phyloP scores from a whole-genome alignment of 139 green algal genomes.

The Ettlia oleoabundans region DNA sequence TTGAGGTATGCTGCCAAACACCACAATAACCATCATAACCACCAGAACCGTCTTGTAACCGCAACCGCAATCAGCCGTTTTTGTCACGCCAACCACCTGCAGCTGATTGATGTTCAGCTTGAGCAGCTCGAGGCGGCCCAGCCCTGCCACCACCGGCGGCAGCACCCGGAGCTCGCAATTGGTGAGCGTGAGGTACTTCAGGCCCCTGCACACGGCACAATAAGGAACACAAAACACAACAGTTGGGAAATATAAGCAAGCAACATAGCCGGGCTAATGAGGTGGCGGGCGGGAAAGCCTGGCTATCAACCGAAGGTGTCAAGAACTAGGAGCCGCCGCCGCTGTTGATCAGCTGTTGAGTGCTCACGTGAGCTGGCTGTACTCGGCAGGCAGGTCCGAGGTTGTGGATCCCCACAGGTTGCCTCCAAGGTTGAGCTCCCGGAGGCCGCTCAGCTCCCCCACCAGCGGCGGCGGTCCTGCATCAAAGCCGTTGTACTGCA shows the following conservation, averaged over 20 bases:
- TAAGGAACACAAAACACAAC: too few relatives aligned
- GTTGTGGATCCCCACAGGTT: slow-evolving; percentile 12
- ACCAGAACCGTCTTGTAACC: too few relatives aligned
- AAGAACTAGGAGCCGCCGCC: too few relatives aligned
- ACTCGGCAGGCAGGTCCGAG: slow-evolving; percentile 4
- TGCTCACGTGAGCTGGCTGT: too few relatives aligned
- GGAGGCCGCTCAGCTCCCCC: not conserved
- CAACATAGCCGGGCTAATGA: too few relatives aligned
- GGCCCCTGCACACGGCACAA: slow-evolving; percentile 5
- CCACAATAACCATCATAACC: too few relatives aligned
- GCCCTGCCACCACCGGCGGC: slow-evolving; percentile 8
- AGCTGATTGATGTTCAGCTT: slow-evolving; percentile 36
- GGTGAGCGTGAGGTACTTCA: slow-evolving; percentile 8
- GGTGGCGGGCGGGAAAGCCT: not conserved
- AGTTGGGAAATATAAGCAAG: too few relatives aligned
- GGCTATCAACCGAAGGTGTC: too few relatives aligned
- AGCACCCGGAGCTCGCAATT: slow-evolving; percentile 17
- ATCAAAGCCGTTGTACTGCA: slow-evolving; percentile 9
- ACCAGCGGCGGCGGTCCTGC: slow-evolving; percentile 9
- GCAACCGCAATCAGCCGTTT: too few relatives aligned
- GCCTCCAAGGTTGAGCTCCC: slow-evolving; percentile 29
- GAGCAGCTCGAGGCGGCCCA: slow-evolving; percentile 11
- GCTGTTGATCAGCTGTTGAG: too few relatives aligned
- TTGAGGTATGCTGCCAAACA: too few relatives aligned
- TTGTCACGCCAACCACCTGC: too few relatives aligned